A percentile compares a stretch with the other conserved stretches of the same genome.
phyloP scores from a whole-genome alignment of 2,329 filamentous ascomycete species.

The Penicillium sp. region DNA sequence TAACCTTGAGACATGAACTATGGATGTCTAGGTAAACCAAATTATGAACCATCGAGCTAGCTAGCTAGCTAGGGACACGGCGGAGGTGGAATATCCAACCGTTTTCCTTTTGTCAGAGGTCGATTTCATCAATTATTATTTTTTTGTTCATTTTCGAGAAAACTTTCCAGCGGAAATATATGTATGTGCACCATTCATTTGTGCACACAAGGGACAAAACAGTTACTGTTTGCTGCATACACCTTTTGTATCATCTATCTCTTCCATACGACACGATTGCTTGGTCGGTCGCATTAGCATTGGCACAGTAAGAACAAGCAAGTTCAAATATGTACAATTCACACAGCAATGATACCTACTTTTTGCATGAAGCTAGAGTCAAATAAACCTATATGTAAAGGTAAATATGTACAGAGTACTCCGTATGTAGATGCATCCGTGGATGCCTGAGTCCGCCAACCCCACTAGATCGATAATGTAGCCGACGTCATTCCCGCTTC shows the following conservation, averaged over 20 bases:
- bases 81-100: not conserved
- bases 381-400: not conserved
- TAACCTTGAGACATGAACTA: conserved; percentile 27
- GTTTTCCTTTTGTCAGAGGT: not conserved
- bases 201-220: not conserved
- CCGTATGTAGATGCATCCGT: not conserved
- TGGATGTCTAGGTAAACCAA: not conserved
- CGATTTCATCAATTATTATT: not conserved
- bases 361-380: not conserved
- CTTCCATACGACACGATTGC: not conserved
- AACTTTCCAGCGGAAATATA: not conserved
- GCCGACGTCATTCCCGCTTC: conserved; percentile 15
- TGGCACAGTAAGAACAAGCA: not conserved
- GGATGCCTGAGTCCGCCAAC: not conserved
- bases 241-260: conserved; percentile 7
- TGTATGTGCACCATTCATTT: conserved; percentile 9
- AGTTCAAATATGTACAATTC: not conserved
- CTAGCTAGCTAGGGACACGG: not conserved
- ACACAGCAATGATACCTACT: not conserved
- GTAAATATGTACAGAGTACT: not conserved
- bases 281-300: not conserved
- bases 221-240: conserved; percentile 6
- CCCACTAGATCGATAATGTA: not conserved
- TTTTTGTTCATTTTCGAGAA: not conserved
- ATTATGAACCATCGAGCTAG: not conserved